These are phyloP conservation scores for Psidium guajava DNA, from an alignment of 345 rosid genomes.

Conservation along the genomic window DNA sequence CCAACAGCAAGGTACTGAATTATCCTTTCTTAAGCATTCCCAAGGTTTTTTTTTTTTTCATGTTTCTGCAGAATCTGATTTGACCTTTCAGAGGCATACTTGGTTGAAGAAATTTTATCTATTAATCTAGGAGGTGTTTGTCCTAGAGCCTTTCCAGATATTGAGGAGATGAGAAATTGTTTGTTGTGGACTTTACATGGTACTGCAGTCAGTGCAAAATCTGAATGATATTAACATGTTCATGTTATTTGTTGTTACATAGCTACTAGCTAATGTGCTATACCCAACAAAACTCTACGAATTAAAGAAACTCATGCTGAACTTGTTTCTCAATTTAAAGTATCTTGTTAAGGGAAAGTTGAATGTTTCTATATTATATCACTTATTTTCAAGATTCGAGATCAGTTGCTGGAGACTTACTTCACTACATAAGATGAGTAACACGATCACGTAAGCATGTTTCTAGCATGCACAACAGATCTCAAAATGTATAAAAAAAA, in stretches of 20 bases:
- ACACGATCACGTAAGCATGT: background rate
- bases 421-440: background rate
- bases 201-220: background rate
- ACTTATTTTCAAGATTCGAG: background rate
- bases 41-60: background rate
- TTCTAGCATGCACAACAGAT: background rate
- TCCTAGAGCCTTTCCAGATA: background rate
- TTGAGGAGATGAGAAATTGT: background rate
- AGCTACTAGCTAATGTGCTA: background rate
- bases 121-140: background rate
- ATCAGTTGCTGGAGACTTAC: background rate
- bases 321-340: background rate
- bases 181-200: background rate
- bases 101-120: background rate
- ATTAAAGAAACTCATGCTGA: background rate
- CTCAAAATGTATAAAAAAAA: background rate
- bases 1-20: conserved; percentile 52
- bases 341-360: background rate
- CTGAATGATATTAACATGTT: background rate
- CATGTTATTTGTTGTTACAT: background rate
- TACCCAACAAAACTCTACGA: background rate
- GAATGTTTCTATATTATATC: background rate
- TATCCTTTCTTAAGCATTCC: background rate
- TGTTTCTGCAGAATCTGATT: background rate
- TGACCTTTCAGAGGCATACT: background rate